A percentile compares a stretch with the other conserved stretches of the same genome.
phyloP scores from a whole-genome alignment of 805 yeast species.

The Ogataea methylovora region DNA sequence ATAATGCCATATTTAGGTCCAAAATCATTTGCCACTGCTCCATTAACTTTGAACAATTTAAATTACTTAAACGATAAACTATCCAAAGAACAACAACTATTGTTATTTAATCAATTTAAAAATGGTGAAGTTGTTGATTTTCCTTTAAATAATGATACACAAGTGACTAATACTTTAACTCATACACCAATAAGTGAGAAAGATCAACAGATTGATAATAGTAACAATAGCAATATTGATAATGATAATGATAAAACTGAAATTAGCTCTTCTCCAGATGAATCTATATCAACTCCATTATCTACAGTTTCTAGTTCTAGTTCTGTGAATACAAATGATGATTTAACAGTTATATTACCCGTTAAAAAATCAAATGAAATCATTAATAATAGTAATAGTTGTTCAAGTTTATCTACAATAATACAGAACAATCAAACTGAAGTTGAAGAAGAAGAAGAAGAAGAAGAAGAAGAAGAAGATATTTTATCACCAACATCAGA shows the following conservation, averaged over 20 bases:
- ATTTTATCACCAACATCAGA: not conserved
- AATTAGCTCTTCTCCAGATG: slow-evolving; percentile 14
- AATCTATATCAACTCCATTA: slow-evolving; percentile 19
- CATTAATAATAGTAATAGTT: not conserved
- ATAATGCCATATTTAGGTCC: slow-evolving; percentile 29
- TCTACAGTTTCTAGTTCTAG: slow-evolving; percentile 17
- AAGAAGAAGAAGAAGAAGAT: not conserved
- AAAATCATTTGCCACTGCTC: slow-evolving; percentile 27
- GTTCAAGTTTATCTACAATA: not conserved
- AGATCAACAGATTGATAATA: not conserved
- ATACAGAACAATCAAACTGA: too few species aligned
- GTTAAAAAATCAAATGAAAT: not conserved
- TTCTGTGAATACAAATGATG: slow-evolving; percentile 2
- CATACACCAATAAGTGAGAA: too few species aligned
- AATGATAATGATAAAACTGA: slow-evolving; percentile 3
- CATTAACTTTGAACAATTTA: slow-evolving; percentile 23
- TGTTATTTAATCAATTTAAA: too few species aligned
- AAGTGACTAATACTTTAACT: too few species aligned
- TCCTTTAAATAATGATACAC: too few species aligned
- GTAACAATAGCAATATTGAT: not conserved
- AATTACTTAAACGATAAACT: slow-evolving; percentile 21
- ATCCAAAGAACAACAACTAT: too few species aligned
- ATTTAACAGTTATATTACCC: not conserved
- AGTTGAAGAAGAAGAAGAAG: not conserved
- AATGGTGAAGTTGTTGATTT: too few species aligned